Evolutionary conservation across 257 asterid genomes (phyloP).

Genomic region (Linaria vulgaris): DNA sequence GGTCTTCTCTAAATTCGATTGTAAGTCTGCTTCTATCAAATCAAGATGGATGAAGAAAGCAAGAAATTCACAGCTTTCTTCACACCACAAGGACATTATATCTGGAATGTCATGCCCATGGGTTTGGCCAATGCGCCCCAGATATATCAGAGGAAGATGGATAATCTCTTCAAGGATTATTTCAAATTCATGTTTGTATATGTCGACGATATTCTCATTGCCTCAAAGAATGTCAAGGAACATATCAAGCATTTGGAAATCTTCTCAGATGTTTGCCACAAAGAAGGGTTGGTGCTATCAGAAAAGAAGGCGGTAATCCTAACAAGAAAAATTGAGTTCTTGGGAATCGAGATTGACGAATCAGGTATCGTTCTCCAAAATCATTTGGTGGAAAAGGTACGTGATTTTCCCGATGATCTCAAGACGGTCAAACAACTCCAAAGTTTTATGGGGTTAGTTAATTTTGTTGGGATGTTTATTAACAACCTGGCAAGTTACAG

Average conservation of each 20-base stretch:
- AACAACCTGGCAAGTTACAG: neutral
- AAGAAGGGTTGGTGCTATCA: neutral
- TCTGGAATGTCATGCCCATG: neutral
- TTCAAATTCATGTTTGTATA: too few species aligned
- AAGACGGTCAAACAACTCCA: neutral
- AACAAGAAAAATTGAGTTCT: neutral
- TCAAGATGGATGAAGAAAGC: slow-evolving; percentile 1
- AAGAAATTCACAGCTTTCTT: neutral
- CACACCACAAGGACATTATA: neutral
- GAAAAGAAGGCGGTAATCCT: neutral
- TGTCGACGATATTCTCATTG: too few species aligned
- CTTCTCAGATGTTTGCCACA: neutral
- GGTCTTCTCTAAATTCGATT: neutral
- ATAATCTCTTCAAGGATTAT: too few species aligned
- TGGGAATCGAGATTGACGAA: neutral
- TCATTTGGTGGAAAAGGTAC: neutral
- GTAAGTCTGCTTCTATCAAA: neutral
- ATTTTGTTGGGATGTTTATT: neutral
- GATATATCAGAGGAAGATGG: neutral
- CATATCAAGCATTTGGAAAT: too few species aligned
- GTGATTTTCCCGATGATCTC: neutral
- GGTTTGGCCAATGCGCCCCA: neutral
- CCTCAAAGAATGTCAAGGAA: too few species aligned
- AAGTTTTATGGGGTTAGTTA: neutral
- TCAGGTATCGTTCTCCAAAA: neutral